Percentiles rank a stretch among this genome's conserved stretches.
Conservation (phyloP, 164 flowering plant genomes). For the Annona squamosa region DNA sequence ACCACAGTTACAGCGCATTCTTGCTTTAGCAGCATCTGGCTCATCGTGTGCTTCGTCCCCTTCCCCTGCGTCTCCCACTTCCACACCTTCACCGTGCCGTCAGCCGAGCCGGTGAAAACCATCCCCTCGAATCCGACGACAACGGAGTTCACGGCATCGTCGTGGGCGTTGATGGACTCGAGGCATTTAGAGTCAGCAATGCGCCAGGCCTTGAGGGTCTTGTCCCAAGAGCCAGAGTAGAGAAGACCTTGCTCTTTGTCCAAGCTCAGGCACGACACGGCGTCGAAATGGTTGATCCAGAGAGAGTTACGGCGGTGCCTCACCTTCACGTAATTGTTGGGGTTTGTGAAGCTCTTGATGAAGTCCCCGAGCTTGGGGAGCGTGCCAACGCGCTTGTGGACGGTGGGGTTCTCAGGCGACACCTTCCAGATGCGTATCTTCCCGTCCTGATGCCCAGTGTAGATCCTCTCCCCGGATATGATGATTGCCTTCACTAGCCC, state of each 20-base stretch:
- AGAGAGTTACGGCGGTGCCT: slow-evolving; percentile 39
- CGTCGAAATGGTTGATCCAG: slow-evolving; percentile 84
- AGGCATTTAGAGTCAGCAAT: slow-evolving; percentile 61
- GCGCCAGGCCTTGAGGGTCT: slow-evolving; percentile 75
- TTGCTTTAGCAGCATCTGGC: slow-evolving; percentile 47
- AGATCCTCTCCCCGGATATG: slow-evolving; percentile 55
- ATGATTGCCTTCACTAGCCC: slow-evolving; percentile 81
- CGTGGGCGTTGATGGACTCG: slow-evolving; percentile 72
- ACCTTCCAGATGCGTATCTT: slow-evolving; percentile 76
- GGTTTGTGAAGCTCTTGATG: slow-evolving; percentile 58
- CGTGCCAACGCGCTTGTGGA: slow-evolving; percentile 52
- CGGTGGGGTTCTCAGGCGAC: slow-evolving; percentile 33
- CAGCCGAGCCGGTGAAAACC: slow-evolving; percentile 80
- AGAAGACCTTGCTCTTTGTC: slow-evolving; percentile 46
- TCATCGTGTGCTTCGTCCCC: slow-evolving; percentile 32
- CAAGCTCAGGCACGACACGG: slow-evolving; percentile 71
- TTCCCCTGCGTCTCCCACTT: slow-evolving; percentile 43
- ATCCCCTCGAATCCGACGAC: slow-evolving; percentile 43
- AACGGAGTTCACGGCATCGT: slow-evolving; percentile 81
- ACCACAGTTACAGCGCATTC: slow-evolving; percentile 79
- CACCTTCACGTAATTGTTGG: slow-evolving; percentile 63
- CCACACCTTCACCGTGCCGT: slow-evolving; percentile 81
- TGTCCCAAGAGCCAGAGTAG: slow-evolving; percentile 89
- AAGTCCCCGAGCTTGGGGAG: slow-evolving; percentile 57
- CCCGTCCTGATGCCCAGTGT: slow-evolving; percentile 92